Evolutionary conservation across 306 rosid species (phyloP).

Genomic region (Abrus pulchellus): DNA sequence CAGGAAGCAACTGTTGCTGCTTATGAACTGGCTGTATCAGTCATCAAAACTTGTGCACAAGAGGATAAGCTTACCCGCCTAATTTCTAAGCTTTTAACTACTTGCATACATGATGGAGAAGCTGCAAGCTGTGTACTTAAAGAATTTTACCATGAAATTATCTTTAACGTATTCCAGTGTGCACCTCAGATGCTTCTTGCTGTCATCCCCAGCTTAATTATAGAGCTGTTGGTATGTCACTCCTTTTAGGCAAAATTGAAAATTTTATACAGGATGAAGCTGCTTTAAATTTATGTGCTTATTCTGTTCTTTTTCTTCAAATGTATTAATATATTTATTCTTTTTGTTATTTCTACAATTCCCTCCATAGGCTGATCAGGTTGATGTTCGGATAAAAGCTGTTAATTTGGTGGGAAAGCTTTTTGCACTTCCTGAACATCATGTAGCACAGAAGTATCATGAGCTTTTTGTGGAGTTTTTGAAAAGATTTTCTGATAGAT

Average conservation of each 20-base stretch:
- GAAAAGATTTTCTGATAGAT: conserved; percentile 88
- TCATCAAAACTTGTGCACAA: conserved; percentile 69
- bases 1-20: conserved; percentile 80
- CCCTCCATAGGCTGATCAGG: conserved; percentile 84
- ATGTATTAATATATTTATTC: conserved; percentile 21
- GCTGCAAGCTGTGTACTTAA: conserved; percentile 69
- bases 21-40: conserved; percentile 73
- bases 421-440: conserved; percentile 72
- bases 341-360: conserved; percentile 41
- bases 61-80: conserved; percentile 75
- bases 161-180: conserved; percentile 71
- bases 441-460: conserved; percentile 66
- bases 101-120: conserved; percentile 81
- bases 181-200: conserved; percentile 86
- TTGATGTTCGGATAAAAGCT: conserved; percentile 92
- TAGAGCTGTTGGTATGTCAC: conserved; percentile 73
- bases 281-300: conserved; percentile 20
- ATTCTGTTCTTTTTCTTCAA: conserved; percentile 9
- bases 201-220: conserved; percentile 79
- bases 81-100: conserved; percentile 74
- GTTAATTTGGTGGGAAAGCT: conserved; percentile 88
- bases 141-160: conserved; percentile 85
- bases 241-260: conserved; percentile 18
- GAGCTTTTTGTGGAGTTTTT: conserved; percentile 81
- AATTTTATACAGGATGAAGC: conserved; percentile 23